Base-by-base conservation (phyloP, 192 early-diverging fungal genomes). In the Mortierella hygrophila region DNA sequence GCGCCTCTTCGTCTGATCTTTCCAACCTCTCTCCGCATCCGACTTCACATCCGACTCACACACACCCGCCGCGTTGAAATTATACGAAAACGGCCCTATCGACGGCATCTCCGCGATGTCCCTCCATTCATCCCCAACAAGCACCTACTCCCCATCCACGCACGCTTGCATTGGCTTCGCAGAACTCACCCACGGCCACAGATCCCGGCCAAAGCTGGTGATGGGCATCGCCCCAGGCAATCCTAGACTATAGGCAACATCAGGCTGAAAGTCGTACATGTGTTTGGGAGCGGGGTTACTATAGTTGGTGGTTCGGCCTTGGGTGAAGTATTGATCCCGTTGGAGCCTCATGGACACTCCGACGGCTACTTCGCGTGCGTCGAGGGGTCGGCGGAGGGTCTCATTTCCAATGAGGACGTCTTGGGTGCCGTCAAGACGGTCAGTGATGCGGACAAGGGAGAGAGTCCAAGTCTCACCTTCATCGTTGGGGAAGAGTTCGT, bases 201-300 rank as follows among this genome's bases (percentile, higher is more conserved):
- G 26, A 0, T 32, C 0, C 60, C 15, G 6, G 13, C 7, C 44
- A 29, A 0, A 6, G 4, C 16, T 1, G 0, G 0, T 1, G 26
- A 65, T 15, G 11, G 4, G 5, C 18, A 65, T 15, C n/a, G 1
- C 1, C 13, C 15, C 60, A 0, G 11, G 29, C 29, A 2, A 15
- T 32, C 60, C 60, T 4, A 65, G 3, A 15, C 60, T 29, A 65
- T 65, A 65, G 29, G 60, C 29, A 2, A 11, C 13, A 11, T 65
- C 9, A 0, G 60, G 10, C 35, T 10, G 60, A 10, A 65, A 65
- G 29, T 32, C 60, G 3, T 65, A 10, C 1, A 3, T 15, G 60
- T 32, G 11, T 11, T 65, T 26, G 60, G 26, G 60, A 10, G 15
- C 29, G 6, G 60, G 60, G 26, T 16, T 0, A 2, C 26, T 32